Evolutionary conservation across 2,329 filamentous ascomycete species (phyloP).

Genomic region (Exophiala aquamarina): DNA sequence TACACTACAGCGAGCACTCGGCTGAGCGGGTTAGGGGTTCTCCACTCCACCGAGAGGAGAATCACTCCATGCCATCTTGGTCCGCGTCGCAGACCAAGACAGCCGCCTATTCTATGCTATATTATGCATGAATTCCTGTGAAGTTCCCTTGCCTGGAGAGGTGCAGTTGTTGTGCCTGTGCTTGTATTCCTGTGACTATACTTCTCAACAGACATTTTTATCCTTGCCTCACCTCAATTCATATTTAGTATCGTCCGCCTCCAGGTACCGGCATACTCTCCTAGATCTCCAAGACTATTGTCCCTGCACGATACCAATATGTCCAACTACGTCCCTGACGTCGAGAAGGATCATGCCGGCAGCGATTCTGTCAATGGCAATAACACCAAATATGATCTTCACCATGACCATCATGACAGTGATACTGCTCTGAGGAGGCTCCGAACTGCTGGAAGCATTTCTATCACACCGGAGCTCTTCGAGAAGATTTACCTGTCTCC

Average conservation of each 20-base stretch:
- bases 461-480: conserved; percentile 36
- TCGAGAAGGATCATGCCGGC: conserved; percentile 29
- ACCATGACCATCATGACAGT: conserved; percentile 27
- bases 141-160: no score
- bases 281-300: conserved; percentile 1
- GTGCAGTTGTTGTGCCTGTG: not conserved
- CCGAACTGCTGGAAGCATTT: conserved; percentile 52
- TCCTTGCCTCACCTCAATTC: not conserved
- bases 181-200: not conserved
- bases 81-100: conserved; percentile 16
- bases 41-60: conserved; percentile 28
- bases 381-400: conserved; percentile 25
- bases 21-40: conserved; percentile 24
- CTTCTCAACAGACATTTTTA: not conserved
- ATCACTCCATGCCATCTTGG: conserved; percentile 13
- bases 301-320: conserved; percentile 9
- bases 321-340: conserved; percentile 24
- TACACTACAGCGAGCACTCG: conserved; percentile 12
- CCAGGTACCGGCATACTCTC: not conserved
- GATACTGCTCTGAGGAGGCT: conserved; percentile 43
- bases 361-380: conserved; percentile 27
- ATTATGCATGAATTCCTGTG: conserved; percentile 10
- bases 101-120: conserved; percentile 7
- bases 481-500: conserved; percentile 38
- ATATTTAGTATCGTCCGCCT: no score